Evolutionary conservation across 2,329 filamentous ascomycete genomes (phyloP).

Genomic region (Botrytis cinerea): DNA sequence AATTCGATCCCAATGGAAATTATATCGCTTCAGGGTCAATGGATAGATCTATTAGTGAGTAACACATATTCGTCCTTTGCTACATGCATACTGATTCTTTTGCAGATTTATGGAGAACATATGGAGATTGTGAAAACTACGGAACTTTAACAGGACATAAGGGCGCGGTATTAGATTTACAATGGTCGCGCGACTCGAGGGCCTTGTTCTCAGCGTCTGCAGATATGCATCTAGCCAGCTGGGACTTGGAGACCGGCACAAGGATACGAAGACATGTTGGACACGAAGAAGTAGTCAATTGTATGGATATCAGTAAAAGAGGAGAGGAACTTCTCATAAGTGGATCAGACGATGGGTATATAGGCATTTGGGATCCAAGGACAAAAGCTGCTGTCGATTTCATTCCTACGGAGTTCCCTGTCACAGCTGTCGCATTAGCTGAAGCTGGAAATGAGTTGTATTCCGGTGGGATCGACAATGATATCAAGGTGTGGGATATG

Average conservation of each 20-base stretch:
- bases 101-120: conserved; percentile 88
- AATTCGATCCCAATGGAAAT: conserved; percentile 86
- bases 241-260: conserved; percentile 90
- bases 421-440: conserved; percentile 88
- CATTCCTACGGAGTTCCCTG: conserved; percentile 86
- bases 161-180: conserved; percentile 85
- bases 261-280: conserved; percentile 90
- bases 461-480: conserved; percentile 92
- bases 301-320: conserved; percentile 81
- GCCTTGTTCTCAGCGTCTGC: conserved; percentile 91
- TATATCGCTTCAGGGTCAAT: conserved; percentile 93
- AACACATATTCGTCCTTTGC: conserved; percentile 26
- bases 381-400: conserved; percentile 86
- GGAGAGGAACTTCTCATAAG: conserved; percentile 90
- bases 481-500: conserved; percentile 96
- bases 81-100: conserved; percentile 27
- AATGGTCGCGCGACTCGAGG: conserved; percentile 94
- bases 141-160: conserved; percentile 86
- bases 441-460: conserved; percentile 96
- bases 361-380: conserved; percentile 94
- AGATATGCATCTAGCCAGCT: conserved; percentile 89
- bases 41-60: conserved; percentile 86
- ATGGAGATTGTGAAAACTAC: conserved; percentile 93
- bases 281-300: conserved; percentile 95
- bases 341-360: conserved; percentile 88